Evolutionary conservation across 116 monocot genomes (phyloP), one percentile per base, ranked within the genome.

Genomic region (Phalaenopsis hybrid): DNA sequence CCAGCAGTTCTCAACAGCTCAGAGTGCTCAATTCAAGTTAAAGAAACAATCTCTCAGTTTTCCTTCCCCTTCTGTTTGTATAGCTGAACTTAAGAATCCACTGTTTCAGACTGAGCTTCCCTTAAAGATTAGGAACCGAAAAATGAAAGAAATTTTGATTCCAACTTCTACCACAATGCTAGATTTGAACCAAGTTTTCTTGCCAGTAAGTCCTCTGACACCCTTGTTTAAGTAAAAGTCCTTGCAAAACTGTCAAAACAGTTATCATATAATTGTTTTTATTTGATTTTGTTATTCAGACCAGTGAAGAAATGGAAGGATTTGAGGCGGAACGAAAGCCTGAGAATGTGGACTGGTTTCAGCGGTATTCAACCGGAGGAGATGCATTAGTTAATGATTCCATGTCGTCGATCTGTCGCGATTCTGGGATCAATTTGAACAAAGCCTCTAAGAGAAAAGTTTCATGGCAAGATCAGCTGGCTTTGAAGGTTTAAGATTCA

Each of bases 401-500:
- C n/a, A 89, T 82, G 76, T 49, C 80, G 17, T 81, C 85, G 0
- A 69, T 82, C 12, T 92, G 86, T 28, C 87, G 88, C 72, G 86
- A 89, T 55, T 55, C 55, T 17, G 17, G 55, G 55, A 55, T 55
- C 16, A 4, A 15, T 55, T 55, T 16, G 16, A 55, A 16, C 15
- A 55, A 55, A 16, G 15, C 16, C 16, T 13, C 55, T 4, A 17
- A 55, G 15, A 55, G 55, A 16, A 55, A 55, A 17, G 55, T 55
- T 55, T 55, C 16, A 55, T 55, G 55, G 55, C 55, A 55, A 55
- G 92, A 95, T 89, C 95, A 86, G 76, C 86, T 89, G 45, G 92
- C 86, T 44, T 83, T 95, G 81, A 85, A 85, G 81, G 92, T 95
- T 46, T 91, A 43, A 73, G 73, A 43, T 37, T 16, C 16, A 55